These are phyloP conservation scores for Pyrus betulifolia DNA, from an alignment of 306 rosid species.

Conservation along the genomic window DNA sequence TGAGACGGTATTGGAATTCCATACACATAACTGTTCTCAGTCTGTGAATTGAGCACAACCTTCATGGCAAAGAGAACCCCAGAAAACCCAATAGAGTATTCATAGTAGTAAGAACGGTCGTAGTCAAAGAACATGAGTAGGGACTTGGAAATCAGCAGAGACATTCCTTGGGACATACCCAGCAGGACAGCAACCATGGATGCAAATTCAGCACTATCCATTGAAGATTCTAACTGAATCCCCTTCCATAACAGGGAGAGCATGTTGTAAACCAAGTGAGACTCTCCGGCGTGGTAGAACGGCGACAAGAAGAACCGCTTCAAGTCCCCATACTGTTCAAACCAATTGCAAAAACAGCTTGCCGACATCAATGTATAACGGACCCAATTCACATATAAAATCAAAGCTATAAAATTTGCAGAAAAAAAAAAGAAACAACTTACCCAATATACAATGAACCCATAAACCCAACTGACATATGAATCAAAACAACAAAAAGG, in stretches of 20 bases:
- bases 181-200: conserved; percentile 66
- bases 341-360: background rate
- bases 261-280: conserved; percentile 90
- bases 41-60: conserved; percentile 61
- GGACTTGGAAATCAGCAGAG: conserved; percentile 61
- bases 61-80: conserved; percentile 93
- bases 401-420: background rate
- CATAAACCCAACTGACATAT: background rate
- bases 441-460: background rate
- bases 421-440: background rate
- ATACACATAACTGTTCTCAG: conserved; percentile 31
- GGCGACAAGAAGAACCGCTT: conserved; percentile 71
- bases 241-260: conserved; percentile 91
- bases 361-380: background rate
- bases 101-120: conserved; percentile 47
- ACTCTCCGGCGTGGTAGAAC: conserved; percentile 70
- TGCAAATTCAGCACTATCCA: conserved; percentile 59
- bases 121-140: conserved; percentile 58
- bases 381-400: background rate
- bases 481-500: background rate
- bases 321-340: conserved; percentile 55
- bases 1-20: conserved; percentile 59
- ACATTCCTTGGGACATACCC: conserved; percentile 64
- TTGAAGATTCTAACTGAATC: conserved; percentile 54
- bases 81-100: conserved; percentile 77